Evolutionary conservation across 169 alveolate species (phyloP).

Genomic region (Plasmodium fragile): DNA sequence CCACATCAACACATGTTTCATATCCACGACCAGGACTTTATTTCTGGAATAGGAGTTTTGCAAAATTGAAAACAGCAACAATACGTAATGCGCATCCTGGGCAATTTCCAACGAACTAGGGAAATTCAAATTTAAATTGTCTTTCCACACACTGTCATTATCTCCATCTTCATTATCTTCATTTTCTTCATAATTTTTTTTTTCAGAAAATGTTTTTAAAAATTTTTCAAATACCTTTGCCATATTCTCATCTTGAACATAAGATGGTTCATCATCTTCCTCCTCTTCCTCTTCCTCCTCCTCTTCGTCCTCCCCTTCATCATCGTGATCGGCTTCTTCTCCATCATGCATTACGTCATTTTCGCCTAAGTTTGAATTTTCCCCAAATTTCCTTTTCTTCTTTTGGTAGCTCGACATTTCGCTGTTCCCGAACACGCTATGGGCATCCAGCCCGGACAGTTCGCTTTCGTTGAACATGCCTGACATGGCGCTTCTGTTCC

Average conservation of each 20-base stretch:
- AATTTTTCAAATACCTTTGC: constrained; percentile 85
- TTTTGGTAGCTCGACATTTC: constrained; percentile 29
- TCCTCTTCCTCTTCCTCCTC: constrained; percentile 67
- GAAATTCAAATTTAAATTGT: constrained; percentile 69
- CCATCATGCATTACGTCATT: constrained; percentile 10
- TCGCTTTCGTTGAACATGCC: constrained; percentile 58
- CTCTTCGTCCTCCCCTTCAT: constrained; percentile 60
- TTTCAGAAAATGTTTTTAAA: constrained; percentile 78
- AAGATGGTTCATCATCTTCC: constrained; percentile 83
- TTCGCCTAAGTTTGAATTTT: constrained; percentile 18
- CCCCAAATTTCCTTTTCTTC: constrained; percentile 26
- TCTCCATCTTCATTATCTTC: constrained; percentile 78
- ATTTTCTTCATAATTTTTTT: constrained; percentile 65
- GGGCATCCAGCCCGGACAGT: constrained; percentile 64
- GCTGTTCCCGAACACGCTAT: constrained; percentile 52
- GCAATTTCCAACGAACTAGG: constrained; percentile 78
- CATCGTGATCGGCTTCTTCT: too few species aligned
- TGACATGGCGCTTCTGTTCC: constrained; percentile 20
- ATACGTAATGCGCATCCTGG: constrained; percentile 73
- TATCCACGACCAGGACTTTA: constrained; percentile 82
- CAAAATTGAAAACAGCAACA: constrained; percentile 49
- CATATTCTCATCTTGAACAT: constrained; percentile 86
- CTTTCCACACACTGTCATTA: constrained; percentile 65
- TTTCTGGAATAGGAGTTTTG: constrained; percentile 78
- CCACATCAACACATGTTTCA: constrained; percentile 84